Conservation (phyloP, 495 filamentous ascomycete species). For the Hypoxylon fragiforme region DNA sequence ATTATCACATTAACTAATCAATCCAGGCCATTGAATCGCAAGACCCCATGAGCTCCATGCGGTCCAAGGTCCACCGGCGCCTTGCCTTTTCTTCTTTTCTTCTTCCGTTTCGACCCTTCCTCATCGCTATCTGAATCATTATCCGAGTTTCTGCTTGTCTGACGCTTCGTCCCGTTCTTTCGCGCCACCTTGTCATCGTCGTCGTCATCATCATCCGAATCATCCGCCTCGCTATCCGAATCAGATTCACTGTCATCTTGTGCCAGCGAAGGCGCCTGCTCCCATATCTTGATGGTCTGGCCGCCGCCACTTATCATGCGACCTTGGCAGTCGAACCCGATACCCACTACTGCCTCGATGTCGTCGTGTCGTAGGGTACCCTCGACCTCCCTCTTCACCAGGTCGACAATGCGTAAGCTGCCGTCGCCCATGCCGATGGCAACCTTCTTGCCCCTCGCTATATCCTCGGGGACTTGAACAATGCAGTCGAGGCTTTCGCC, state of each 20-base stretch:
- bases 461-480: constrained; percentile 63
- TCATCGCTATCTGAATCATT: constrained; percentile 35
- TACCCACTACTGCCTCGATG: constrained; percentile 73
- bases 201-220: constrained; percentile 50
- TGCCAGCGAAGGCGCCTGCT: constrained; percentile 53
- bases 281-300: constrained; percentile 82
- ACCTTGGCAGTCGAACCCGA: constrained; percentile 81
- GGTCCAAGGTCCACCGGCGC: constrained; percentile 53
- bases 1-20: constrained; percentile 41
- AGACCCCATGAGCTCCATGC: constrained; percentile 58
- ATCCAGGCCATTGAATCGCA: constrained; percentile 68
- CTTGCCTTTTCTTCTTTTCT: constrained; percentile 54
- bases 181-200: constrained; percentile 39
- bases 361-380: constrained; percentile 75
- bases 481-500: constrained; percentile 73
- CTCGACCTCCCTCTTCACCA: constrained; percentile 47
- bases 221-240: constrained; percentile 47
- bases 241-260: constrained; percentile 46
- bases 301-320: constrained; percentile 88
- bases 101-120: constrained; percentile 36
- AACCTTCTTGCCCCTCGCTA: constrained; percentile 68
- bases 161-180: constrained; percentile 46
- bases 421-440: constrained; percentile 80
- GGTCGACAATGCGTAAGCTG: constrained; percentile 49
- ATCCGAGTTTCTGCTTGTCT: constrained; percentile 49